Evolutionary conservation across 2,329 filamentous ascomycete genomes (phyloP), one percentile per base, ranked within the genome.

Genomic region (Fusarium falciforme): DNA sequence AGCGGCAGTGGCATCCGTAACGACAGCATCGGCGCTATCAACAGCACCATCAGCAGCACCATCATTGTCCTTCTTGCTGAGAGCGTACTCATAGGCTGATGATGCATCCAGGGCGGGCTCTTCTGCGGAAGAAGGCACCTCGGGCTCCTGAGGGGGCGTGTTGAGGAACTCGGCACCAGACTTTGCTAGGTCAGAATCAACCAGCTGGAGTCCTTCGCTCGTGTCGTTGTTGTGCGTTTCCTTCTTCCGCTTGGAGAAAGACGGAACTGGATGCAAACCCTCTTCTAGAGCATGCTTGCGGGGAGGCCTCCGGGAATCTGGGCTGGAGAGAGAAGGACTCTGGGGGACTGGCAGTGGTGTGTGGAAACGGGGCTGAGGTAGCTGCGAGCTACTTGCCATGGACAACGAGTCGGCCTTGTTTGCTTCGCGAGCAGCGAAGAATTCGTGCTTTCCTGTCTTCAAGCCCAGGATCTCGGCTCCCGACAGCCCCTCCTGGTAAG

Each of bases 361-460:
- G 16, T 38, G n/a, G 12, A 33, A 16, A 17, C 54, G 20, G 35
- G 36, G 58, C 17, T n/a, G 63, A 20, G 20, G 25, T 12, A 29
- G 47, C 47, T 29, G 47, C 6, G 47, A 52, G 47, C 47, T 29
- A n/a, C 25, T 29, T n/a, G 61, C 35, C 42, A 31, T 40, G 40
- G 70, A 36, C 31, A 66, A 44, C 38, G 64, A 66, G 29, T 68
- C 67, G 6, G 54, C 61, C 47, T 79, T 82, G 61, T 85, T 86
- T 25, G 78, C 73, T 55, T 83, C 84, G 29, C 85, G 79, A 7
- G 85, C 84, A 5, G 76, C 76, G 60, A 85, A 86, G 60, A 76
- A 86, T 25, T 84, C 83, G 10, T 67, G 67, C 59, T 85, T 85
- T 2, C 83, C 84, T 4, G 79, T 81, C 60, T 77, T 81, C 27